Conservation (phyloP, 2,329 filamentous ascomycete genomes). For the Orbilia oligospora region DNA sequence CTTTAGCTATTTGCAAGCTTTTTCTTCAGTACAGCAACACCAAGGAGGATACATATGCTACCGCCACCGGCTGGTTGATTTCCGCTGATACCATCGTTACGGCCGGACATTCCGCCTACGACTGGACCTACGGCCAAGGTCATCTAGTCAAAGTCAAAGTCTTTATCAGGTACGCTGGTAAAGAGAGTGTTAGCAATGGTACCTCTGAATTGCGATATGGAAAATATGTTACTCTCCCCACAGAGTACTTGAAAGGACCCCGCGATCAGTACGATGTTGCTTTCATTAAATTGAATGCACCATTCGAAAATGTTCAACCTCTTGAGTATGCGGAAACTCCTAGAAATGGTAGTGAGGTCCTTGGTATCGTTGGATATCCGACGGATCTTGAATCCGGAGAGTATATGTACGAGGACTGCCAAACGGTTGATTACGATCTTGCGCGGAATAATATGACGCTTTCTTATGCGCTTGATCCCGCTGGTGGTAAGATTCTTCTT, state of each 20-base stretch:
- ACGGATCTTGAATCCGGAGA: slow-evolving; percentile 65
- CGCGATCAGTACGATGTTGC: not conserved
- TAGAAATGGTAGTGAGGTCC: slow-evolving; percentile 27
- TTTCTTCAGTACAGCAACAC: slow-evolving; percentile 61
- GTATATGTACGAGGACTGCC: slow-evolving; percentile 66
- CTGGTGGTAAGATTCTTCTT: slow-evolving; percentile 32
- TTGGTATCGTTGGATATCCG: slow-evolving; percentile 67
- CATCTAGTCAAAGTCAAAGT: slow-evolving; percentile 65
- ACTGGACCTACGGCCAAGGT: slow-evolving; percentile 62
- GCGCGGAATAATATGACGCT: slow-evolving; percentile 63
- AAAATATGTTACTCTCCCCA: slow-evolving; percentile 1
- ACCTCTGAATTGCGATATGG: not conserved
- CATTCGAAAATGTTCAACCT: slow-evolving; percentile 62
- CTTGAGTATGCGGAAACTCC: slow-evolving; percentile 62
- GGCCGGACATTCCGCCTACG: slow-evolving; percentile 63
- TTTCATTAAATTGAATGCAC: not conserved
- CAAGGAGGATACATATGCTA: slow-evolving; percentile 32
- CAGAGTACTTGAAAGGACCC: not conserved
- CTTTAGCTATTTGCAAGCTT: slow-evolving; percentile 61
- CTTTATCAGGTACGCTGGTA: slow-evolving; percentile 66
- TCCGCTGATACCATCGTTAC: slow-evolving; percentile 61
- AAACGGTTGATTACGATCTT: slow-evolving; percentile 63
- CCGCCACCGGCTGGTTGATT: slow-evolving; percentile 63
- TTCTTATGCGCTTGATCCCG: slow-evolving; percentile 65
- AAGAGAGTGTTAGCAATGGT: slow-evolving; percentile 20